These are phyloP conservation scores for Funneliformis mosseae DNA, from an alignment of 192 early-diverging fungal species.

Conservation along the genomic window DNA sequence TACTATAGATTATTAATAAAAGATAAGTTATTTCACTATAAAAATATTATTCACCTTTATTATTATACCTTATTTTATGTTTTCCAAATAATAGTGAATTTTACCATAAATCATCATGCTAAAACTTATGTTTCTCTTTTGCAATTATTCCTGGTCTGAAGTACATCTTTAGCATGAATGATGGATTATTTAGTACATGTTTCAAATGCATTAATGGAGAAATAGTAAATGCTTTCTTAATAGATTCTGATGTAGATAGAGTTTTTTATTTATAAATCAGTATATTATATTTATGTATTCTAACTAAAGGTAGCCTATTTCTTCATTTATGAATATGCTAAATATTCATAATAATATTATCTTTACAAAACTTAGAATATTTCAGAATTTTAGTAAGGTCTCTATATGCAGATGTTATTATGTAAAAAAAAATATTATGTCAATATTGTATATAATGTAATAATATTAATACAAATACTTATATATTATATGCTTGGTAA, in stretches of 20 bases:
- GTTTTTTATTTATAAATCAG: neutral
- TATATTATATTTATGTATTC: neutral
- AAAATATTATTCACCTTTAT: neutral
- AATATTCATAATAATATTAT: slow-evolving; percentile 8
- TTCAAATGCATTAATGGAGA: too few species aligned
- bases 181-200: too few species aligned
- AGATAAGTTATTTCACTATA: neutral
- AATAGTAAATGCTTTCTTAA: too few species aligned
- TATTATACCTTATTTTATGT: neutral
- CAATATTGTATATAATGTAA: too few species aligned
- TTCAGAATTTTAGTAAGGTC: neutral
- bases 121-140: neutral
- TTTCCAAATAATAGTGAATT: neutral
- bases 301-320: neutral
- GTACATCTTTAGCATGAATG: too few species aligned
- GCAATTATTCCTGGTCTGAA: too few species aligned
- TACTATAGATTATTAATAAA: neutral
- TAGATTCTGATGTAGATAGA: too few species aligned
- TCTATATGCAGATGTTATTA: slow-evolving; percentile 16
- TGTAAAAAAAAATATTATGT: too few species aligned
- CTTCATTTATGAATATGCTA: too few species aligned
- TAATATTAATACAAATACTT: too few species aligned
- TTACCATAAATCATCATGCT: neutral
- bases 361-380: neutral
- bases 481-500: too few species aligned